Conservation (phyloP, 805 yeast species). For the Kuraishia ogatae region DNA sequence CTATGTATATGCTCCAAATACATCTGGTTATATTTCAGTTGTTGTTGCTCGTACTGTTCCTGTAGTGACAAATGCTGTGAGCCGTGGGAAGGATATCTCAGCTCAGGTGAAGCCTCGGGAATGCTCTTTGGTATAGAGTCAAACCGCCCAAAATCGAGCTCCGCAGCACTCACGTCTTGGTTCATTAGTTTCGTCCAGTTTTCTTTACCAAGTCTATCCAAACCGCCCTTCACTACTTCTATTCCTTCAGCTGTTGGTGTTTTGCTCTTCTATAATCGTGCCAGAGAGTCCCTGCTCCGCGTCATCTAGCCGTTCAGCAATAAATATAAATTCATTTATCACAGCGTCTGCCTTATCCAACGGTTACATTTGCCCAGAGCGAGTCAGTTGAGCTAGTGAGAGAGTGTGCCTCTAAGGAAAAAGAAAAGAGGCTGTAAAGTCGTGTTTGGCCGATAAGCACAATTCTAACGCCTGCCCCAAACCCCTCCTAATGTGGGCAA, state of each 20-base stretch:
- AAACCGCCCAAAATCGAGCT: neutral
- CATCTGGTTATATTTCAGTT: constrained; percentile 1
- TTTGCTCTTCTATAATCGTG: neutral
- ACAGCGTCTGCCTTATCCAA: neutral
- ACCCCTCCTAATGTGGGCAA: neutral
- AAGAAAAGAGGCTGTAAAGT: neutral
- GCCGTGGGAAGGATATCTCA: neutral
- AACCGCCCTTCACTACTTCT: neutral
- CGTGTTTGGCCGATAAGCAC: neutral
- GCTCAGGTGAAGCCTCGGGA: neutral
- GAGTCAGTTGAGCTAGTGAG: neutral
- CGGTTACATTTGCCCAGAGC: neutral
- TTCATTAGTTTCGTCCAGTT: neutral
- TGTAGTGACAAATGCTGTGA: constrained; percentile 2
- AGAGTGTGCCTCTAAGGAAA: neutral
- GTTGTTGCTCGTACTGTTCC: constrained; percentile 5
- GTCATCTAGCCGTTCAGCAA: neutral
- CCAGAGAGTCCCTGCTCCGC: neutral
- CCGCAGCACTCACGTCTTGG: neutral
- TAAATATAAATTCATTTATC: neutral
- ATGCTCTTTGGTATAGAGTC: neutral
- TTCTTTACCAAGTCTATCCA: neutral
- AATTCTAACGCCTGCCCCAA: neutral
- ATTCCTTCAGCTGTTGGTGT: neutral
- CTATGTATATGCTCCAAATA: neutral